phyloP scores from a whole-genome alignment of 164 flowering plant species.

The Liquidambar formosana region DNA sequence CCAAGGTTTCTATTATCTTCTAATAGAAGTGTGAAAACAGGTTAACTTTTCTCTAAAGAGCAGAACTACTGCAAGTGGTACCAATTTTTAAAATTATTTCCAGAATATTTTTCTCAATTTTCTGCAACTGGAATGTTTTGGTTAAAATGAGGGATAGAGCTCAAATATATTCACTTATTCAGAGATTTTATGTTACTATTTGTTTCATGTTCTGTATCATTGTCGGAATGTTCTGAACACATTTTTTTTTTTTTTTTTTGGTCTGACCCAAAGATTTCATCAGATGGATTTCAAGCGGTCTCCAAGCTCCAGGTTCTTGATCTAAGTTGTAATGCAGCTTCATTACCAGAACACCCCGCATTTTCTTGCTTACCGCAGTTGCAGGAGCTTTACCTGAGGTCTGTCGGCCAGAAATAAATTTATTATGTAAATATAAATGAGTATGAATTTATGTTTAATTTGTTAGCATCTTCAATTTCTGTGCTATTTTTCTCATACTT shows the following conservation, averaged over 20 bases:
- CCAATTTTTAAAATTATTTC: no score
- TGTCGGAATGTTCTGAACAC: background rate
- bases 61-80: no score
- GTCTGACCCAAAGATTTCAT: constrained; percentile 58
- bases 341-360: constrained; percentile 53
- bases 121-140: no score
- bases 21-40: no score
- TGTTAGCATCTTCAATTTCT: background rate
- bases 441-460: background rate
- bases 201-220: no score
- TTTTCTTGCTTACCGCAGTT: constrained; percentile 69
- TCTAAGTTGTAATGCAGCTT: constrained; percentile 71
- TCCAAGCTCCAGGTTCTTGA: constrained; percentile 80
- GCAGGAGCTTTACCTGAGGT: constrained; percentile 93
- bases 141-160: no score
- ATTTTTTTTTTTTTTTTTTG: background rate
- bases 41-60: no score
- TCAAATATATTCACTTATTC: no score
- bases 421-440: background rate
- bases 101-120: no score
- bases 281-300: constrained; percentile 69
- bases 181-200: no score
- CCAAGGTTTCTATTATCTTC: background rate
- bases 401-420: constrained; percentile 10
- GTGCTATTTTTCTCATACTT: constrained; percentile 7